These are phyloP conservation scores for Penicillium dipodomyicola DNA, from an alignment of 495 filamentous ascomycete species.

Conservation along the genomic window DNA sequence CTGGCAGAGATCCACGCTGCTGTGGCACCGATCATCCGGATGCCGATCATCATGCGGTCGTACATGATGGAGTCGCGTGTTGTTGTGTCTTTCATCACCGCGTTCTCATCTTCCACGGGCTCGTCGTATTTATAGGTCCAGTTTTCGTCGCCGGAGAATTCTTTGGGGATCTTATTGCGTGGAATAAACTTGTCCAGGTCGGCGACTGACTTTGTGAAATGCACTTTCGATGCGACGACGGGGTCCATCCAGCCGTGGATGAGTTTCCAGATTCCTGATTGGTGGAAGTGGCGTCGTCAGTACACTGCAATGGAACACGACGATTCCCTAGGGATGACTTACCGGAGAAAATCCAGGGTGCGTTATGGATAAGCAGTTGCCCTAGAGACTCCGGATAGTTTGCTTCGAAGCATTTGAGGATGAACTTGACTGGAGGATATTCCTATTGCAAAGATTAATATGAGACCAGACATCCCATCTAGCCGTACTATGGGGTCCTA, in stretches of 20 bases:
- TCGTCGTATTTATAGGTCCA: conserved; percentile 82
- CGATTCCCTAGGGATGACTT: not conserved
- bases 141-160: conserved; percentile 76
- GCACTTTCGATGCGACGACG: conserved; percentile 81
- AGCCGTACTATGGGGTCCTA: conserved; percentile 30
- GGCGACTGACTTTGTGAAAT: conserved; percentile 74
- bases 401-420: conserved; percentile 92
- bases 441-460: conserved; percentile 53
- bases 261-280: conserved; percentile 69
- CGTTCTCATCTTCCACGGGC: conserved; percentile 67
- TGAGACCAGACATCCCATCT: no score
- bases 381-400: conserved; percentile 90
- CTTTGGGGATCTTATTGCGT: conserved; percentile 60
- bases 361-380: conserved; percentile 81
- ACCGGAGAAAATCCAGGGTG: conserved; percentile 89
- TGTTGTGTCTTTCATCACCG: conserved; percentile 57
- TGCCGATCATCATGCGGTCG: conserved; percentile 56
- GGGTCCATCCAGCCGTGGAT: conserved; percentile 91
- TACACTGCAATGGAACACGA: not conserved
- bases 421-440: conserved; percentile 88
- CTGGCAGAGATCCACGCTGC: conserved; percentile 58
- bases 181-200: conserved; percentile 74
- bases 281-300: conserved; percentile 4
- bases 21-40: conserved; percentile 65
- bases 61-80: conserved; percentile 54